Evolutionary conservation across 352 stramenopile species (phyloP), one percentile per base, ranked within the genome.

Genomic region (Globisporangium paddicum): DNA sequence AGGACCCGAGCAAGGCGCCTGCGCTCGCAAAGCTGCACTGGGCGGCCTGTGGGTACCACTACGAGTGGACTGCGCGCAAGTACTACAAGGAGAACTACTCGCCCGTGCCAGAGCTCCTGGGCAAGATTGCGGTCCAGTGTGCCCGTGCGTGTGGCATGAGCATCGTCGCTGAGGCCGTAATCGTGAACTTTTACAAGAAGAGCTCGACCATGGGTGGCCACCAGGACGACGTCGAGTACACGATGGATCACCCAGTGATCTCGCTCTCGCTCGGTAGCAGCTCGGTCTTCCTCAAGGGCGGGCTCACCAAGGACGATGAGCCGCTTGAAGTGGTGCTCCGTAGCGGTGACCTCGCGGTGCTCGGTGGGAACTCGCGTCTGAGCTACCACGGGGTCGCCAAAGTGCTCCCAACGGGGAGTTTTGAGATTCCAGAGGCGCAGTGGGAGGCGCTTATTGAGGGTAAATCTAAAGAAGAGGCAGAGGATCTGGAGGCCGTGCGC

Each of bases 161-260:
- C 28, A 61, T 93, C 21, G 25, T 48, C 7, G 68, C 82, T 19
- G 82, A 93, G 41, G 84, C 84, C 3, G 80, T 90, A 54, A 89
- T 93, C 25, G 79, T 93, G 18, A 93, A 93, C 58, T 93, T 86
- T 63, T 93, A 93, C 68, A 89, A 87, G 63, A 75, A 67, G 28
- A 84, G 58, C 55, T 91, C 84, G 49, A 75, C 71, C 5, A 93
- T 93, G 84, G 84, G 84, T 38, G 84, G 84, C 38, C 84, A 93
- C 61, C 76, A 90, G 60, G 84, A 93, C 63, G 79, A 93, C 68
- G 82, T 92, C 52, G 84, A 94, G 64, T 74, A 82, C 65, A 94
- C 82, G 34, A 90, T 92, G 76, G 80, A 83, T 51, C 75, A 90
- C 57, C 84, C 84, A 5, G 84, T 94, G 16, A 75, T 94, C 21